phyloP scores from a whole-genome alignment of 306 rosid species.

The Quercus agrifolia region DNA sequence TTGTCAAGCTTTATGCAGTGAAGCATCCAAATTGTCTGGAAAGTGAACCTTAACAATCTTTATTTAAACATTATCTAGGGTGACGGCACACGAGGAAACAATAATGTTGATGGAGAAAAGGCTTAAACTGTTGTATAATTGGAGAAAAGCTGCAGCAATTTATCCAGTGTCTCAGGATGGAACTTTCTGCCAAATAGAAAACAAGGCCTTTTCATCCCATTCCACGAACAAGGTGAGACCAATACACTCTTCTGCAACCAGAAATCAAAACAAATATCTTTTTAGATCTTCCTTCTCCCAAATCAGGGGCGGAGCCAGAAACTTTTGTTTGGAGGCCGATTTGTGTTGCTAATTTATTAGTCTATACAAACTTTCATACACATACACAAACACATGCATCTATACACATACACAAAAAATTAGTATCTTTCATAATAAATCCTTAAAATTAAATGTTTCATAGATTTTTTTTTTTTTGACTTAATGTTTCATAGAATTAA shows the following conservation, averaged over 20 bases:
- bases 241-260: constrained; percentile 29
- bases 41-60: background rate
- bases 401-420: too few species aligned
- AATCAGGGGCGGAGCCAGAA: too few species aligned
- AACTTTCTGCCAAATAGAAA: constrained; percentile 51
- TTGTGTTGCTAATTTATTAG: too few species aligned
- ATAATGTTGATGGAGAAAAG: background rate
- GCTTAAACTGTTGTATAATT: constrained; percentile 25
- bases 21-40: background rate
- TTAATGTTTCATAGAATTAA: too few species aligned
- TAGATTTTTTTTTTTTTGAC: too few species aligned
- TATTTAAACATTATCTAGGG: background rate
- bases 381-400: too few species aligned
- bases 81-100: background rate
- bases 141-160: constrained; percentile 37
- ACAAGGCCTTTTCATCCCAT: constrained; percentile 47
- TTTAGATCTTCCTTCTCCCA: background rate
- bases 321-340: too few species aligned
- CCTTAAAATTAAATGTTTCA: too few species aligned
- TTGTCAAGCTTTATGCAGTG: background rate
- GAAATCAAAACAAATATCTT: background rate
- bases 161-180: constrained; percentile 47
- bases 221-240: constrained; percentile 37
- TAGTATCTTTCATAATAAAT: too few species aligned
- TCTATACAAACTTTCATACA: too few species aligned